phyloP scores from a whole-genome alignment of 495 filamentous ascomycete genomes.

The Xylaria telfairii region DNA sequence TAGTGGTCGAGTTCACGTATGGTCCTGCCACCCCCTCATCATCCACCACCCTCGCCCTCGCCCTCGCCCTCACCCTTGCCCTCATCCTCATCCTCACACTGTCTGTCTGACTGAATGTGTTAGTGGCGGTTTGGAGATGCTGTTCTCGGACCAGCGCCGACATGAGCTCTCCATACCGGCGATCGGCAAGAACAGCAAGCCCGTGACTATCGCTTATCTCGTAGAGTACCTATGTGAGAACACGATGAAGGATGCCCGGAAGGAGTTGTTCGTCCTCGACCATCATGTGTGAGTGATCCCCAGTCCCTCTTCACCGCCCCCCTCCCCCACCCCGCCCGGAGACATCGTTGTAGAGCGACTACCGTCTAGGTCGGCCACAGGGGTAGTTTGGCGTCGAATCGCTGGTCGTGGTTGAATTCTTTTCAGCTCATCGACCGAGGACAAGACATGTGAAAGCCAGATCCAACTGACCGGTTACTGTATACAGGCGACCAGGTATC shows the following conservation, averaged over 20 bases:
- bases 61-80: conserved; percentile 1
- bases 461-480: conserved; percentile 17
- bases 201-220: conserved; percentile 75
- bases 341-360: not conserved
- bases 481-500: conserved; percentile 88
- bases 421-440: conserved; percentile 11
- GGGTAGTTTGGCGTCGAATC: conserved; percentile 9
- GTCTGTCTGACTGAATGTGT: not conserved
- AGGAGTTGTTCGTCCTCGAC: conserved; percentile 89
- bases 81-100: not conserved
- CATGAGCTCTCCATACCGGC: conserved; percentile 72
- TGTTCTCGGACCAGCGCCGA: conserved; percentile 82
- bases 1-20: conserved; percentile 81
- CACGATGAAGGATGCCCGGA: conserved; percentile 82
- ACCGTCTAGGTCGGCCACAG: conserved; percentile 5
- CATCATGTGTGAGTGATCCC: conserved; percentile 74
- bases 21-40: conserved; percentile 26
- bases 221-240: conserved; percentile 81
- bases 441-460: not conserved
- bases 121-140: conserved; percentile 93
- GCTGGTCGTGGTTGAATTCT: conserved; percentile 1
- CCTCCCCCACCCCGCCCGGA: conserved; percentile 27
- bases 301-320: conserved; percentile 18
- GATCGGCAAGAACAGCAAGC: conserved; percentile 60
- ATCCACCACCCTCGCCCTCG: not conserved